Conservation (phyloP, 2,329 filamentous ascomycete species). For the Emydomyces testavorans region DNA sequence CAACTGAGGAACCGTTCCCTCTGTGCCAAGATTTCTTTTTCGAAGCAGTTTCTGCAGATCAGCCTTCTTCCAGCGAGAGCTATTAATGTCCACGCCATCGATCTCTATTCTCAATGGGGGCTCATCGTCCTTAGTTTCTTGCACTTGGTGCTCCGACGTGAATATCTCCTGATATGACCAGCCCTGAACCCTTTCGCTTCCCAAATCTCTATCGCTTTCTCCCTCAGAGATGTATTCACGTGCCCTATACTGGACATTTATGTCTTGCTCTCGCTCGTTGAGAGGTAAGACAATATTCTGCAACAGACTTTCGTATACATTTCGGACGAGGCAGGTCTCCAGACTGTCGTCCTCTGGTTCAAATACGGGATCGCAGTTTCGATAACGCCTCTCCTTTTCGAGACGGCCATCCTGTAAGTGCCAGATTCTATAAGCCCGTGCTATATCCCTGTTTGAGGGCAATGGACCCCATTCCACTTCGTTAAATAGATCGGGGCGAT, state of each 20-base stretch:
- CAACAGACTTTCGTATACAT: conserved; percentile 27
- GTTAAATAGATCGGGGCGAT: conserved; percentile 22
- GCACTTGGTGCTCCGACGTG: conserved; percentile 1
- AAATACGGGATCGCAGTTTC: not conserved
- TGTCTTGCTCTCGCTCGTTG: conserved; percentile 11
- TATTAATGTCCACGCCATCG: conserved; percentile 14
- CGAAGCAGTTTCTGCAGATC: conserved; percentile 16
- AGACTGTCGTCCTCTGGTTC: conserved; percentile 1
- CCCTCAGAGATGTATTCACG: not conserved
- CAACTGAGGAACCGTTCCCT: conserved; percentile 15
- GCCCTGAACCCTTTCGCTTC: not conserved
- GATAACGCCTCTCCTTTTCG: conserved; percentile 8
- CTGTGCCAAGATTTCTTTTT: conserved; percentile 13
- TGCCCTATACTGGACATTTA: not conserved
- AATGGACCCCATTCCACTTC: conserved; percentile 22
- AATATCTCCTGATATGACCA: conserved; percentile 19
- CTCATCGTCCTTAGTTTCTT: not conserved
- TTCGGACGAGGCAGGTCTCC: conserved; percentile 19
- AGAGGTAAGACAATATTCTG: conserved; percentile 18
- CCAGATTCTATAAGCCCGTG: conserved; percentile 24
- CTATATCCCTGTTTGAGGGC: conserved; percentile 19
- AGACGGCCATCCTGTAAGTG: conserved; percentile 19
- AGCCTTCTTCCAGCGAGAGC: conserved; percentile 16
- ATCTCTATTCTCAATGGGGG: conserved; percentile 8
- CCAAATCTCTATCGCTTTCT: not conserved